Base-by-base conservation (phyloP, 2,329 filamentous ascomycete genomes). In the Chrysoporthe austroafricana region DNA sequence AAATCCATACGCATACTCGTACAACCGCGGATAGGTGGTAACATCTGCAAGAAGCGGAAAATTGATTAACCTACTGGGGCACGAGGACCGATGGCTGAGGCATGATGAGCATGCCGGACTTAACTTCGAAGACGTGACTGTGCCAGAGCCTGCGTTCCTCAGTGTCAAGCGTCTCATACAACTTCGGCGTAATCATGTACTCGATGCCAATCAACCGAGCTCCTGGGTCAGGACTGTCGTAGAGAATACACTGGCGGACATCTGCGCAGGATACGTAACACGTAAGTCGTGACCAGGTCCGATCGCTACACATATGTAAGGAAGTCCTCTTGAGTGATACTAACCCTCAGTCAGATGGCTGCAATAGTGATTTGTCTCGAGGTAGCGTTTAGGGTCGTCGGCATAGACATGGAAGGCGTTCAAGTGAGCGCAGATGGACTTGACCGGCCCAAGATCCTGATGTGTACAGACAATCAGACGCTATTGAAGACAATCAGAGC, bases 361-460 rank as follows among this genome's bases (percentile, higher is more conserved):
- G 76, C 93, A 97, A 79, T 96, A 97, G 77, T 96, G 93, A 75
- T 96, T 94, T 0, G 92, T 82, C 76, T 96, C 92, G 1, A 96
- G 89, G 50, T 82, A 84, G 16, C 91, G 88, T 1, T 81, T 84
- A 0, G 89, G 88, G 58, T 95, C 91, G 36, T 88, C 84, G n/a
- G 89, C 90, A 75, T 96, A 96, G 60, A 90, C 88, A 74, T 96
- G 93, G 74, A 94, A 94, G n/a, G 92, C 93, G 73, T 96, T 94
- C 1, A 97, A 83, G 75, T 95, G 92, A 0, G 91, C 92, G 78
- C 93, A 96, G 61, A 96, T 85, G 64, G 88, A 86, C 73, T 92
- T 90, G 7, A 93, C 79, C 0, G 93, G 92, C 0, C 84, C 81
- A 76, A 96, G 93, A 71, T 87, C 84, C 85, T 90, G 65, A 7